Evolutionary conservation across 192 early-diverging fungal genomes (phyloP).

Genomic region (Mortierella claussenii): DNA sequence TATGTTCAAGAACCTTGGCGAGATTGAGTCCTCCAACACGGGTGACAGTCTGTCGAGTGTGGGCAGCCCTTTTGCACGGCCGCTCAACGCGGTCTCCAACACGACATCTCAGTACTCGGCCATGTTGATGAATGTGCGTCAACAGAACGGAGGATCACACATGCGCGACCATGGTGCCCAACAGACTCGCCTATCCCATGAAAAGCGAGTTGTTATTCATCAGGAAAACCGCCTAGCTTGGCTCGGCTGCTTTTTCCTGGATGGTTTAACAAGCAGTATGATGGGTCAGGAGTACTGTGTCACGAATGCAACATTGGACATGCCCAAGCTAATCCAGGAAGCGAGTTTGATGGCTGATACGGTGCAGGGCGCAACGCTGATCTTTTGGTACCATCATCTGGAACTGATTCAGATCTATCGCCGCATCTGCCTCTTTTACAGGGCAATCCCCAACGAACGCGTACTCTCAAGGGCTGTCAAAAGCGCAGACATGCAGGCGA

Average conservation of each 20-base stretch:
- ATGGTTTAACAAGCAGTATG: slow-evolving; percentile 46
- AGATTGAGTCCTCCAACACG: slow-evolving; percentile 14
- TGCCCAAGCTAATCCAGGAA: slow-evolving; percentile 35
- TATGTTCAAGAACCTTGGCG: slow-evolving; percentile 10
- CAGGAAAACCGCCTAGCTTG: slow-evolving; percentile 43
- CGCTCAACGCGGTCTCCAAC: neutral
- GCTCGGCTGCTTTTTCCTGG: slow-evolving; percentile 51
- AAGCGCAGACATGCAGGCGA: slow-evolving; percentile 22
- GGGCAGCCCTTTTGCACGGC: neutral
- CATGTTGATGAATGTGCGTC: neutral
- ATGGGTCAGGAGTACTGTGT: slow-evolving; percentile 44
- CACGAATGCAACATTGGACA: slow-evolving; percentile 20
- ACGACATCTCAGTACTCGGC: slow-evolving; percentile 3
- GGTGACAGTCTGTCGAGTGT: slow-evolving; percentile 20
- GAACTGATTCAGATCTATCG: slow-evolving; percentile 52
- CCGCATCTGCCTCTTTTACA: slow-evolving; percentile 37
- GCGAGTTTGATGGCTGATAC: slow-evolving; percentile 45
- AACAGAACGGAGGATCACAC: neutral
- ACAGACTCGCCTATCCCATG: slow-evolving; percentile 7
- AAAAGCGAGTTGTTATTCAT: slow-evolving; percentile 28
- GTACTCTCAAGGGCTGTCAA: slow-evolving; percentile 16
- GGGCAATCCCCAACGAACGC: slow-evolving; percentile 24
- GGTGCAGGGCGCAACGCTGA: slow-evolving; percentile 46
- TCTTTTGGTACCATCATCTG: slow-evolving; percentile 52
- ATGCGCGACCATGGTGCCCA: neutral